phyloP scores from a whole-genome alignment of 108 stramenopile species.

The Mediolabrus comicus region DNA sequence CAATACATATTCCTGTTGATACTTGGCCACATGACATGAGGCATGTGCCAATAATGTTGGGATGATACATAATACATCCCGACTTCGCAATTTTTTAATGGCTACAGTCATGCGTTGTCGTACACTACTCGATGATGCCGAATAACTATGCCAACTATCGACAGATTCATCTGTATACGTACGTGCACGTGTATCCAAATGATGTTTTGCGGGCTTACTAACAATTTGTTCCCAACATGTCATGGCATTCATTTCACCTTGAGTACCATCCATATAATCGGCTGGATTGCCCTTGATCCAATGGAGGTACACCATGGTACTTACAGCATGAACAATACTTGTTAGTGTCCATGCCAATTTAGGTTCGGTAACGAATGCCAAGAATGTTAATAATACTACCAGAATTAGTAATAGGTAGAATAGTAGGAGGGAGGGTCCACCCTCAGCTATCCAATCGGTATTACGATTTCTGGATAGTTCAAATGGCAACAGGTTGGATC shows the following conservation, averaged over 20 bases:
- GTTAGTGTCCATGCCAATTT: conserved; percentile 67
- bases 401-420: conserved; percentile 64
- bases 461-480: conserved; percentile 72
- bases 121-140: neutral
- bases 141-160: neutral
- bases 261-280: conserved; percentile 70
- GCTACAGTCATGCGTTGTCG: conserved; percentile 2
- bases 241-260: conserved; percentile 83
- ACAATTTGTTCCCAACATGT: conserved; percentile 88
- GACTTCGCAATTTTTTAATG: conserved; percentile 23
- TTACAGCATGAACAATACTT: conserved; percentile 58
- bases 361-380: conserved; percentile 52
- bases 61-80: conserved; percentile 59
- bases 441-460: conserved; percentile 50
- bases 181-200: conserved; percentile 14
- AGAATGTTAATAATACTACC: conserved; percentile 52
- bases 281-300: conserved; percentile 87
- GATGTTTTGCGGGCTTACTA: conserved; percentile 28
- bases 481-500: conserved; percentile 68
- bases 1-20: conserved; percentile 44
- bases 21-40: conserved; percentile 79
- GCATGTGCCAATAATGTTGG: conserved; percentile 81
- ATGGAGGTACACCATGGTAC: conserved; percentile 75
- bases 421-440: conserved; percentile 53
- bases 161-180: neutral